Evolutionary conservation across 257 asterid species (phyloP), one percentile per base, ranked within the genome.

Genomic region (Solanum piurae): DNA sequence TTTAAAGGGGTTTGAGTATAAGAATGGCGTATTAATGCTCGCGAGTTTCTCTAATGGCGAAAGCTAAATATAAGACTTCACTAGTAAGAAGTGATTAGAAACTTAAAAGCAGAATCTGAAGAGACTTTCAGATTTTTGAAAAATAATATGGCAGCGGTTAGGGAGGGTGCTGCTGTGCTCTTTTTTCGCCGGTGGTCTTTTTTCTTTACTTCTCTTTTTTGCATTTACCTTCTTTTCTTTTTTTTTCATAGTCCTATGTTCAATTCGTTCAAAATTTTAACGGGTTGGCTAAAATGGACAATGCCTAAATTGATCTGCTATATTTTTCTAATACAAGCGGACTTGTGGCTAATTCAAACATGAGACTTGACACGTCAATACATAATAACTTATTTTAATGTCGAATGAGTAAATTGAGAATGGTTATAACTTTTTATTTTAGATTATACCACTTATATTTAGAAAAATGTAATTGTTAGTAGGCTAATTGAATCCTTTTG

Each of bases 1-100:
- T 89, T 89, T 91, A 87, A 77, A 91, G 94, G 92, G 49, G 83
- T 87, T 58, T 58, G 68, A 58, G 68, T 21, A 29, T 33, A 27
- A 55, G 14, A 34, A 27, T 18, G 64, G 55, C 0, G 6, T 76
- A 12, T 76, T 40, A 5, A 12, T 49, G 86, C 29, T 82, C 6
- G 29, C 44, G 6, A 49, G 18, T 31, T 29, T 80, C 44, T 82
- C 1, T 9, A 49, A 49, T 31, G 86, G 86, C 21, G 21, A 82
- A 82, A 16, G 85, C 68, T 16, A 46, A 27, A 38, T 76, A 76
- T 12, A 76, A 18, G 9, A n/a, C 23, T 23, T 29, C 23, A 55
- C 25, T 6, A 77, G 7, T 16, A 42, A 21, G 5, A 42, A 21
- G 5, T n/a, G 37, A 77, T 25, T 77, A 40, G 37, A 42, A 55